Evolutionary conservation across 2,329 filamentous ascomycete species (phyloP), one percentile per base, ranked within the genome.

Genomic region (Apiospora aurea): DNA sequence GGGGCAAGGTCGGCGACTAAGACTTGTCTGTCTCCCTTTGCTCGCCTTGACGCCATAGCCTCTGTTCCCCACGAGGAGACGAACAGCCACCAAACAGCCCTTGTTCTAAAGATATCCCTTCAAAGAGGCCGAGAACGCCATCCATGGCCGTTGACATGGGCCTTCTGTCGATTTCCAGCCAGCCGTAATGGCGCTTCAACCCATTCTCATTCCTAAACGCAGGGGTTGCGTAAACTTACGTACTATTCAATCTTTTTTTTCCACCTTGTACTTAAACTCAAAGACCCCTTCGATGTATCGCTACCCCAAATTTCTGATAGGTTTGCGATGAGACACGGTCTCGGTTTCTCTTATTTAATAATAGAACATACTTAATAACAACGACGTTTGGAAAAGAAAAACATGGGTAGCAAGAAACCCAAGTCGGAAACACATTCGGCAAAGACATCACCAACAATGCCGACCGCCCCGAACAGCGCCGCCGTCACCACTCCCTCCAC

Each of bases 21-120:
- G 16, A 2, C 14, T 61, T 34, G 53, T 34, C 14, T 29, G 24
- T 1, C 34, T 64, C 57, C 57, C 57, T 64, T 64, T 64, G 11
- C 41, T 41, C 34, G 0, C 3, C 21, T 64, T 64, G 57, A 64
- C 34, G 34, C 57, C 57, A 24, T 24, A 6, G 21, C 34, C 57
- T 41, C 41, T 64, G 34, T 41, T 64, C 7, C 34, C 57, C 34
- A 41, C 34, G n/a, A 41, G 26, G 7, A 16, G 14, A 16, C 1
- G 26, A 38, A 13, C n/a, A 41, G 34, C 34, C 57, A 64, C 57
- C 10, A 64, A 6, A 41, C 57, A 21, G 21, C 57, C 57, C 57
- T 64, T 64, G 57, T 64, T 64, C 57, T 41, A 64, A 64, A 64
- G 34, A 64, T 64, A 64, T 64, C 57, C 34, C 57, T 64, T 64